A percentile compares a stretch with the other conserved stretches of the same genome.
These are phyloP conservation scores for Talaromyces adpressus DNA, from an alignment of 495 filamentous ascomycete genomes.

Conservation along the genomic window DNA sequence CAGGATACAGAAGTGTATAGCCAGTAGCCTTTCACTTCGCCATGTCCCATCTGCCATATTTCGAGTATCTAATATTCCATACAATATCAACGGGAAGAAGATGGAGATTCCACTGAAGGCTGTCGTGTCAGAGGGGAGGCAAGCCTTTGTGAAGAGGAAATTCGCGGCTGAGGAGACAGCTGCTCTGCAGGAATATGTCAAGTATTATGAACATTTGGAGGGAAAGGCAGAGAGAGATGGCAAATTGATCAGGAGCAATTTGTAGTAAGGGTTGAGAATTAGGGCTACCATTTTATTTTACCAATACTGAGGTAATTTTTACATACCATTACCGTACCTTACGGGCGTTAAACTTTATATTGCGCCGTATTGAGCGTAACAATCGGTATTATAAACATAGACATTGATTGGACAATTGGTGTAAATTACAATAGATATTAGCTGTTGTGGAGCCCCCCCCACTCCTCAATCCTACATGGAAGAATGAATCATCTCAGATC, in stretches of 20 bases:
- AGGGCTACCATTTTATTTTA: no score
- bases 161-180: not conserved
- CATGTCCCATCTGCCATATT: slow-evolving; percentile 3
- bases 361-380: not conserved
- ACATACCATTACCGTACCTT: not conserved
- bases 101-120: slow-evolving; percentile 71
- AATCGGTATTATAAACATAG: not conserved
- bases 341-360: not conserved
- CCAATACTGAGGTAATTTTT: no score
- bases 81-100: slow-evolving; percentile 74
- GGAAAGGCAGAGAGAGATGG: not conserved
- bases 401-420: not conserved
- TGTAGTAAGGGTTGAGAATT: not conserved
- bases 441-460: not conserved
- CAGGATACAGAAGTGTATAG: not conserved
- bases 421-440: not conserved
- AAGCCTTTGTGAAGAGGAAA: slow-evolving; percentile 1
- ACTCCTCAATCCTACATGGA: not conserved
- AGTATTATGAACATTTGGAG: not conserved
- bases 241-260: not conserved
- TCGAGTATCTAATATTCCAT: slow-evolving; percentile 33
- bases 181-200: not conserved
- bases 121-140: slow-evolving; percentile 44
- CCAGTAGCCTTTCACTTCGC: not conserved
- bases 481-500: not conserved